Conservation (phyloP, 2,329 filamentous ascomycete genomes). For the Beauveria varroae region DNA sequence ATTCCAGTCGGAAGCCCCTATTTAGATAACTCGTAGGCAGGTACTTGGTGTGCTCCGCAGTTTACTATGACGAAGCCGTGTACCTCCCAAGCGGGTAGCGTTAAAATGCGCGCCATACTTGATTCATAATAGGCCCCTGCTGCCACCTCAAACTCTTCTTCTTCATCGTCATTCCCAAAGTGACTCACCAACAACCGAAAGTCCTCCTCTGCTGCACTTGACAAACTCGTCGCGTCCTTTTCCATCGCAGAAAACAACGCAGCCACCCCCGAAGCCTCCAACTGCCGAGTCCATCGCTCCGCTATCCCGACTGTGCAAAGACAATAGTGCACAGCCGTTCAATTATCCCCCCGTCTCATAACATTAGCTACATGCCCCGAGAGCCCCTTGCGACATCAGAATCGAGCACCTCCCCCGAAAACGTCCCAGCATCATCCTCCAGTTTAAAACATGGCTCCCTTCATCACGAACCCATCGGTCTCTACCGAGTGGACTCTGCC, state of each 20-base stretch:
- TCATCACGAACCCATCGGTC: constrained; percentile 34
- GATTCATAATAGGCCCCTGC: not conserved
- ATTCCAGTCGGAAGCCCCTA: not conserved
- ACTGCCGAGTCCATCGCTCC: constrained; percentile 6
- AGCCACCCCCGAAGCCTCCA: not conserved
- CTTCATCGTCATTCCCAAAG: constrained; percentile 7
- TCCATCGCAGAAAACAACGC: constrained; percentile 1
- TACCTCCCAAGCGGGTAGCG: not conserved
- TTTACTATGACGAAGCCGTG: not conserved
- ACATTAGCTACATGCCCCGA: constrained; percentile 57
- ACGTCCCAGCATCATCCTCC: constrained; percentile 23
- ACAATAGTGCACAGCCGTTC: constrained; percentile 41
- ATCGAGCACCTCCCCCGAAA: constrained; percentile 31
- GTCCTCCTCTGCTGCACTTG: not conserved
- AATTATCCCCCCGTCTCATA: constrained; percentile 23
- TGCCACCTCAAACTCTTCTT: not conserved
- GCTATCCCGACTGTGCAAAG: constrained; percentile 42
- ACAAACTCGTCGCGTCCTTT: constrained; percentile 3
- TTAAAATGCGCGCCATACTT: not conserved
- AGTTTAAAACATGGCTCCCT: constrained; percentile 51
- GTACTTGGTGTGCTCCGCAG: not conserved
- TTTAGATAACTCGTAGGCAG: not conserved
- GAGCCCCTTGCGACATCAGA: constrained; percentile 42
- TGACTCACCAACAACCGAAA: constrained; percentile 7
- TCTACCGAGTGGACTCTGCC: constrained; percentile 24